Evolutionary conservation across 257 asterid genomes (phyloP).

Genomic region (Fraxinus quadrangulata): DNA sequence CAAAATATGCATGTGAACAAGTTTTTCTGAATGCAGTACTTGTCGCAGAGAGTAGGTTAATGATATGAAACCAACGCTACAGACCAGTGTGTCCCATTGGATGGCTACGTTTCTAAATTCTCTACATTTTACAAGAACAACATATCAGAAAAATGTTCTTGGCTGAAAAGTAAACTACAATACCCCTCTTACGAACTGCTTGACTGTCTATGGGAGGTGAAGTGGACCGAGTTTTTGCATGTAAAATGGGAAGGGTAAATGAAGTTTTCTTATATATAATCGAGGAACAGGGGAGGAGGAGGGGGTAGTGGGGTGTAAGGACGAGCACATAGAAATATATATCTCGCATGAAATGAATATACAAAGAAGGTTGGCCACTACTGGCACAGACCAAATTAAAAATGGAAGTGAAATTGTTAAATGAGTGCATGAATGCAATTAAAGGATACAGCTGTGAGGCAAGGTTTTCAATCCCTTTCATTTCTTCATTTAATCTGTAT

Average conservation of each 20-base stretch:
- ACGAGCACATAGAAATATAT: neutral
- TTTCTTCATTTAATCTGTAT: conserved; percentile 91
- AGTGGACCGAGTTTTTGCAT: neutral
- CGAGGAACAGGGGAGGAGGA: too few species aligned
- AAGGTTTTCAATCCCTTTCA: conserved; percentile 80
- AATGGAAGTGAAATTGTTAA: neutral
- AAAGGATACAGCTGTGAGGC: conserved; percentile 86
- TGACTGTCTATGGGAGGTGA: neutral
- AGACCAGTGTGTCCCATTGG: neutral
- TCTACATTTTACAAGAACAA: neutral
- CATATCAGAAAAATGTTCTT: neutral
- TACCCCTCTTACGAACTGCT: neutral
- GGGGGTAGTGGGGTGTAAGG: too few species aligned
- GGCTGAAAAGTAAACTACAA: neutral
- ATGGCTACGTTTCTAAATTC: neutral
- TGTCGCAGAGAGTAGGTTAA: neutral
- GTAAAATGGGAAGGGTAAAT: neutral
- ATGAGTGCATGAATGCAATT: neutral
- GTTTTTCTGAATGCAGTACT: neutral
- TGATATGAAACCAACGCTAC: neutral
- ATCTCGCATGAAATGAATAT: neutral
- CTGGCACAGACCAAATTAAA: neutral
- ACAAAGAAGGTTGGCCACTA: too few species aligned
- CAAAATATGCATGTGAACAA: neutral
- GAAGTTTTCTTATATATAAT: neutral